Conservation (phyloP, 768 basidiomycete species). For the Trametes punicea region DNA sequence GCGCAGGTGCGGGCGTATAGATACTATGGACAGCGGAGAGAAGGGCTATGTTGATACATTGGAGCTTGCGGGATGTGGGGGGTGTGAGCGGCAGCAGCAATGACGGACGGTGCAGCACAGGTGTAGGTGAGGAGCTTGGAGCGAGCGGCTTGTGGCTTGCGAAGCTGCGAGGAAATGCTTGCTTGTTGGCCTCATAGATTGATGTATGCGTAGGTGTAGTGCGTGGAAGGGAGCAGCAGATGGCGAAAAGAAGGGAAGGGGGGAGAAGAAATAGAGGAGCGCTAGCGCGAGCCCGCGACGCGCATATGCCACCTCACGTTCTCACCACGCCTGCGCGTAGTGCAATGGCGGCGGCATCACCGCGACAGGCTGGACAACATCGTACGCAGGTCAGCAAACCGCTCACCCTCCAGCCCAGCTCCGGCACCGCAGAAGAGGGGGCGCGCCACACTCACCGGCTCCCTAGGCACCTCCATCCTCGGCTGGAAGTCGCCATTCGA, state of each 20-base stretch:
- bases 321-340: conserved; percentile 10
- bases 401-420: neutral
- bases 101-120: neutral
- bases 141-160: no score
- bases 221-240: no score
- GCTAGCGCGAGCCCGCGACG: neutral
- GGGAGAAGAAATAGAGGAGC: neutral
- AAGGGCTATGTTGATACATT: neutral
- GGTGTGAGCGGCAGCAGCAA: neutral
- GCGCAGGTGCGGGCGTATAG: neutral
- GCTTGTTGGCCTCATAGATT: no score
- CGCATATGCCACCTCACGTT: neutral
- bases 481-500: conserved; percentile 6
- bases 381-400: neutral
- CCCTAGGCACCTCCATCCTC: conserved; percentile 11
- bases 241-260: no score
- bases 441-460: neutral
- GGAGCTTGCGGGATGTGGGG: neutral
- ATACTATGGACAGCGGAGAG: neutral
- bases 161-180: no score
- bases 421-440: no score
- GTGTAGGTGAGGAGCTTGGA: neutral
- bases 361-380: neutral
- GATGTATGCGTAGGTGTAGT: no score
- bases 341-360: conserved; percentile 6